Evolutionary conservation across 2,329 filamentous ascomycete species (phyloP), one percentile per base, ranked within the genome.

Genomic region (Fusarium domesticum): DNA sequence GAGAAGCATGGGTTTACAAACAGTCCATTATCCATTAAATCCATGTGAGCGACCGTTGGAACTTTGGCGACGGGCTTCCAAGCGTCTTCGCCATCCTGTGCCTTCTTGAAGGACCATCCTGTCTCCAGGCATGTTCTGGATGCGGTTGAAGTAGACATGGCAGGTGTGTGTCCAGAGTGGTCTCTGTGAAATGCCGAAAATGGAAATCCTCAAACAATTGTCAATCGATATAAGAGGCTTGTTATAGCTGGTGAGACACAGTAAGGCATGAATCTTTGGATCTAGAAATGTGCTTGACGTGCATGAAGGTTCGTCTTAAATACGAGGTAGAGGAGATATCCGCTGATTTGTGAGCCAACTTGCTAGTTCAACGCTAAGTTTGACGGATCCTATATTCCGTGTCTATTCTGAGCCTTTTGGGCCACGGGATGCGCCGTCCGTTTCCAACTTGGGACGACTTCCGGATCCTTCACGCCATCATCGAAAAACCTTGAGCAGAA

Each of bases 21-120:
- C 48, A 36, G 15, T 34, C 37, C 42, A 17, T 50, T 50, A 3
- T 50, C n/a, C 35, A 50, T 12, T n/a, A 50, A 18, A 18, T 50
- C 48, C 2, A 49, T 14, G 14, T 50, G 48, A 16, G 35, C 35
- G 5, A 50, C 48, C 3, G 46, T 50, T 2, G 48, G 48, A 18
- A 50, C 48, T 34, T 25, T 16, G 6, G 37, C 37, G 18, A 47
- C 46, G 6, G 46, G 33, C 3, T 37, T 47, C 46, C 43, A 47
- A 1, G 34, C 18, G 16, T 48, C 43, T 6, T 39, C 20, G 5
- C 3, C 23, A 14, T 48, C 46, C 12, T 18, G 14, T 5, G 15
- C 15, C 15, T 18, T 34, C 17, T 34, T 34, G 32, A 34, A 34
- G 10, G 32, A 34, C 32, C 32, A 34, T 18, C 32, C 32, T 10